phyloP scores from a whole-genome alignment of 2,329 filamentous ascomycete species.

The Cercospora zeina region DNA sequence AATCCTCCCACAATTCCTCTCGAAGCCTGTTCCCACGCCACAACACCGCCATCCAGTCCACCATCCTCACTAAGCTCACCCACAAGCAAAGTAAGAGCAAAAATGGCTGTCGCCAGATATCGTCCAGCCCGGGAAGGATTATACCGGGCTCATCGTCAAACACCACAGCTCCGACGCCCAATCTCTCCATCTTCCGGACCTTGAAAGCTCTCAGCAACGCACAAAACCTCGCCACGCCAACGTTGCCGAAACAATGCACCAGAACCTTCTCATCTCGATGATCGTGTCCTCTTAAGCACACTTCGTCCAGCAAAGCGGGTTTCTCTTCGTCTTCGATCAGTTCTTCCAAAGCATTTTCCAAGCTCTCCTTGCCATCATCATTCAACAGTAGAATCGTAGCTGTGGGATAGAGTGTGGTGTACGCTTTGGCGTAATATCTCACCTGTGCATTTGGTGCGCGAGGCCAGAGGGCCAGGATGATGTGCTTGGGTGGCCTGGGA shows the following conservation, averaged over 20 bases:
- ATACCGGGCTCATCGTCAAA: constrained; percentile 32
- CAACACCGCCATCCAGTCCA: background rate
- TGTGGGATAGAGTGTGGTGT: constrained; percentile 33
- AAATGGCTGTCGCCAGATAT: constrained; percentile 14
- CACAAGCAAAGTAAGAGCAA: constrained; percentile 21
- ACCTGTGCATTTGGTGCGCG: constrained; percentile 32
- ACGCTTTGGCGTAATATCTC: constrained; percentile 34
- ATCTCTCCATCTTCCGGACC: constrained; percentile 22
- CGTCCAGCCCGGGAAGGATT: constrained; percentile 17
- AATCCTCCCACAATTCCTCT: constrained; percentile 26
- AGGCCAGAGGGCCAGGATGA: constrained; percentile 36
- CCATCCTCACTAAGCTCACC: background rate
- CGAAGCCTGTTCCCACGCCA: background rate
- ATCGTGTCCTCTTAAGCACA: background rate
- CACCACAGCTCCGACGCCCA: constrained; percentile 32
- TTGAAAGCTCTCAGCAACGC: constrained; percentile 34
- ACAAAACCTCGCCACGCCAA: constrained; percentile 31
- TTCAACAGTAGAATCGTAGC: constrained; percentile 31
- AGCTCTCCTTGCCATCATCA: constrained; percentile 17
- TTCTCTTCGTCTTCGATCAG: constrained; percentile 23
- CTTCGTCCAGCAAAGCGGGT: background rate
- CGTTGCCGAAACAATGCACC: constrained; percentile 35
- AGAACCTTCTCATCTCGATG: constrained; percentile 20
- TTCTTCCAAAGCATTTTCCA: constrained; percentile 20
- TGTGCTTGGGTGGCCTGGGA: constrained; percentile 28